Evolutionary conservation across 768 basidiomycete species (phyloP).

Genomic region (Russula ochroleuca): DNA sequence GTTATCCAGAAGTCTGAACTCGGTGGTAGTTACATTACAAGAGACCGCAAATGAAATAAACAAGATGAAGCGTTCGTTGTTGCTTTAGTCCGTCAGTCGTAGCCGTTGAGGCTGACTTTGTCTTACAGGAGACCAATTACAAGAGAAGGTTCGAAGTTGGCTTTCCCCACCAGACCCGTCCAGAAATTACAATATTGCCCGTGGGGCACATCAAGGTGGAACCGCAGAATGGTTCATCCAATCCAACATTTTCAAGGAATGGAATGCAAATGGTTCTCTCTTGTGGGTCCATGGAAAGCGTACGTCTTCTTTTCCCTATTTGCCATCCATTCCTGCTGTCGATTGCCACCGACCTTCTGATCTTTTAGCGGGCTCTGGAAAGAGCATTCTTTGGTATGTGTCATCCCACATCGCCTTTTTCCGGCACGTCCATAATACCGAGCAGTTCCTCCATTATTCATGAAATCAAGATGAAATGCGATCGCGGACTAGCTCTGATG

Average conservation of each 20-base stretch:
- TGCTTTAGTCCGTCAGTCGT: no score
- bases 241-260: background rate
- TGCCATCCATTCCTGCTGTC: no score
- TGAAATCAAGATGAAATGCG: background rate
- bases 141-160: background rate
- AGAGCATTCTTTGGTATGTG: conserved; percentile 10
- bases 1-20: no score
- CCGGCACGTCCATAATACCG: background rate
- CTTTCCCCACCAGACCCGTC: conserved; percentile 4
- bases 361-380: conserved; percentile 9
- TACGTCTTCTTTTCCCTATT: background rate
- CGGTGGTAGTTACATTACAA: background rate
- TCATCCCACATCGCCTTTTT: background rate
- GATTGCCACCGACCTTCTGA: background rate
- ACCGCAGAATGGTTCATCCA: background rate
- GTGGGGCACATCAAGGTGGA: background rate
- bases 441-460: background rate
- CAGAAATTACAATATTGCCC: background rate
- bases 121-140: background rate
- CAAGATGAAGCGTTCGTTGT: background rate
- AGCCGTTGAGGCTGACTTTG: no score
- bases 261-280: background rate
- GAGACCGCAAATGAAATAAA: background rate
- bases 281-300: conserved; percentile 3
- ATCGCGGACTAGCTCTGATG: background rate